Percentiles rank a stretch among this genome's conserved stretches.
phyloP scores from a whole-genome alignment of 2,329 filamentous ascomycete species.

The Trichoderma sp. region DNA sequence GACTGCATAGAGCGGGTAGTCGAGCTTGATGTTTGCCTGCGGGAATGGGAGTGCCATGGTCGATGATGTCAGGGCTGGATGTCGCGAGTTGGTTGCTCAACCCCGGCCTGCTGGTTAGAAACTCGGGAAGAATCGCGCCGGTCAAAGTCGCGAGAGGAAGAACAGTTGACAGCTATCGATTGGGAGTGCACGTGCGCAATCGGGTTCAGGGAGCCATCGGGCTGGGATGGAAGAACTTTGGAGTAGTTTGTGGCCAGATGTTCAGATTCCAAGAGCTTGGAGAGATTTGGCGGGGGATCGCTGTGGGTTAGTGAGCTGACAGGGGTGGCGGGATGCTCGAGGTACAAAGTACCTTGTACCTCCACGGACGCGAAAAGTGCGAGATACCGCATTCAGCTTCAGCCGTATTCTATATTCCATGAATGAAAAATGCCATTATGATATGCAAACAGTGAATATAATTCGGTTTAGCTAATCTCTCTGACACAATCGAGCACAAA shows the following conservation, averaged over 20 bases:
- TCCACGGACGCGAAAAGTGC: neutral
- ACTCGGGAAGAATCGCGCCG: neutral
- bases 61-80: constrained; percentile 12
- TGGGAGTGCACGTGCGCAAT: neutral
- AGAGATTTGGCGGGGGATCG: constrained; percentile 14
- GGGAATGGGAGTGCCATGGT: constrained; percentile 45
- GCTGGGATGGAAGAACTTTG: neutral
- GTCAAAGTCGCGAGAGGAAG: neutral
- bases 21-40: constrained; percentile 65
- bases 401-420: neutral
- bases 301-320: neutral
- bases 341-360: neutral
- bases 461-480: accelerated
- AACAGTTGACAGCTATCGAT: neutral
- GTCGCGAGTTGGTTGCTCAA: neutral
- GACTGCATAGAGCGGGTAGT: constrained; percentile 83
- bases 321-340: neutral
- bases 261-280: constrained; percentile 2
- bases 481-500: neutral
- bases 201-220: constrained; percentile 1
- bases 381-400: neutral
- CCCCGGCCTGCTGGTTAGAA: neutral
- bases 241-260: constrained; percentile 15
- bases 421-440: neutral
- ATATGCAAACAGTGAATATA: neutral